Base-by-base conservation (phyloP, 306 rosid species). In the Citrullus colocynthis region DNA sequence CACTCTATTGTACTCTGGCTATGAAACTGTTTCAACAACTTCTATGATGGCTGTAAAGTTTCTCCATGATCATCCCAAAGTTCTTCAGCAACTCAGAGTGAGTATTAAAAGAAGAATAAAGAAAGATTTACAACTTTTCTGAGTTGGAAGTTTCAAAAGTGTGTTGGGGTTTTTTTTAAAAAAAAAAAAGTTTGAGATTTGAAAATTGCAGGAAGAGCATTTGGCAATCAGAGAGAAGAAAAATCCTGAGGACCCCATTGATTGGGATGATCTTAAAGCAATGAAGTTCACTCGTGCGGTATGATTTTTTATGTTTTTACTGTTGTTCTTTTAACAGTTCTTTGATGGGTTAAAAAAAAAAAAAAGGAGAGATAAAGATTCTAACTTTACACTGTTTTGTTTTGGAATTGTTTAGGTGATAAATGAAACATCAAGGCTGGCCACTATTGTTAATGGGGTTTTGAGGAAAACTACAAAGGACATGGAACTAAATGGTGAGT, bases 31-130 rank as follows among this genome's bases (percentile, higher is more conserved):
- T 82, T 96, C 99, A 21, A 91, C 99, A 1, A 96, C 99, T 17
- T 87, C 99, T n/a, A 96, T 96, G 99, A 96, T 96, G 99, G 97
- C 97, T 30, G 89, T 96, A 20, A 96, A 96, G 81, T 92, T 87
- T 70, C 96, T 96, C 75, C 98, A 89, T 80, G 99, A 96, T 80
- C 93, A 92, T 78, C 98, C 98, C 44, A 78, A 83, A 81, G 99
- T 74, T 79, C 98, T 96, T 74, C 86, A 92, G 78, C 90, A 96
- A 75, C 90, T 96, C 2, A 92, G 99, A 85, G 99, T 96, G 67
- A 85, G 97, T 89, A 30, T 62, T 32, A 14, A 34, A 62, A 12
- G 1, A 6, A 32, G 1, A 76, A 2, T 8, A 4, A 49, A 51
- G n/a, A 32, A 30, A 30, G 41, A 32, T 28, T 30, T 18, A 74